A percentile compares a stretch with the other conserved stretches of the same genome.
Conservation (phyloP, 2,329 filamentous ascomycete species). For the Periconia digitata region DNA sequence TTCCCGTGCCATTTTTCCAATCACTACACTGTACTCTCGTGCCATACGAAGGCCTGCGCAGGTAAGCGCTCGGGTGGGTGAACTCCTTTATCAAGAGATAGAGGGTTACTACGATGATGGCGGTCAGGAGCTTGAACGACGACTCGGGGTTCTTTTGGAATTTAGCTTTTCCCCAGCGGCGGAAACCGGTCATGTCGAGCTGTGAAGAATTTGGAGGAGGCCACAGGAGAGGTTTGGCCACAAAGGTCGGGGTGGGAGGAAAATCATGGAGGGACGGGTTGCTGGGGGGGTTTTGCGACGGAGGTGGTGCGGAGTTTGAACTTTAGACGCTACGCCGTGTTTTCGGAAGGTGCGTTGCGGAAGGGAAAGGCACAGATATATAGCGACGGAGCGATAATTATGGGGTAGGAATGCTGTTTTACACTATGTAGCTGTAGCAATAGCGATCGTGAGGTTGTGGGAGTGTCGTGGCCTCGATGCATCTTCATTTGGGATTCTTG, state of each 20-base stretch:
- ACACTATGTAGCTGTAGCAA: not conserved
- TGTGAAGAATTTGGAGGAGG: not conserved
- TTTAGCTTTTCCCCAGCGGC: slow-evolving; percentile 40
- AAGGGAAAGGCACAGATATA: not conserved
- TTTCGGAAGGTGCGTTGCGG: not conserved
- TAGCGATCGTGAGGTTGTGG: not conserved
- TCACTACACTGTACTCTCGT: slow-evolving; percentile 36
- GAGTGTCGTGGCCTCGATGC: slow-evolving; percentile 1
- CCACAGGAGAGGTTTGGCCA: not conserved
- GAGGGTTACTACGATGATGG: slow-evolving; percentile 42
- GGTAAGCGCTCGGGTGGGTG: slow-evolving; percentile 31
- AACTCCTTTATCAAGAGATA: slow-evolving; percentile 45
- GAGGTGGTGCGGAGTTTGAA: slow-evolving; percentile 5
- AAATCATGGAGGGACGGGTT: not conserved
- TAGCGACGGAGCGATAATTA: not conserved
- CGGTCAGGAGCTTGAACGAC: slow-evolving; percentile 46
- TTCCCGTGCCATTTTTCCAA: slow-evolving; percentile 38
- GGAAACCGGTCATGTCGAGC: slow-evolving; percentile 35
- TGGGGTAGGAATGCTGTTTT: not conserved
- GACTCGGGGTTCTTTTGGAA: slow-evolving; percentile 44
- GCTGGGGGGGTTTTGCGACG: not conserved
- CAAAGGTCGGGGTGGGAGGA: not conserved
- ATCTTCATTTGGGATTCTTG: slow-evolving; percentile 3
- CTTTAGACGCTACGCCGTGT: not conserved
- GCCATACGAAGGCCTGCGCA: slow-evolving; percentile 17